Evolutionary conservation across 2,329 filamentous ascomycete genomes (phyloP).

Genomic region (Dendryphion nanum): DNA sequence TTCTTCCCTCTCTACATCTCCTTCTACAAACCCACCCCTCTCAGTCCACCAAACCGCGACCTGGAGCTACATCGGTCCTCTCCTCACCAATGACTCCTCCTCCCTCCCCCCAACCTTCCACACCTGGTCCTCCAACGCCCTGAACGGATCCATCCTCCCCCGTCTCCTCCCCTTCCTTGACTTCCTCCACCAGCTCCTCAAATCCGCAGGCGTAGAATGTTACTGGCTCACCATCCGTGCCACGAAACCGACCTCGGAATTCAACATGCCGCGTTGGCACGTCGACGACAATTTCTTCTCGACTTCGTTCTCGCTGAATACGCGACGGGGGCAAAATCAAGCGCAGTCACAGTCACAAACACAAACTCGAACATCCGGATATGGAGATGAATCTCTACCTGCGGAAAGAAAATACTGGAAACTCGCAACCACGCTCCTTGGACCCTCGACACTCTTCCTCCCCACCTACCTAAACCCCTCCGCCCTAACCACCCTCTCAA

Average conservation of each 20-base stretch:
- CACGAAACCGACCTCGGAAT: conserved; percentile 44
- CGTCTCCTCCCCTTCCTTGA: conserved; percentile 42
- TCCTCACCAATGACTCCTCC: conserved; percentile 9
- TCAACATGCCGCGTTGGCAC: conserved; percentile 50
- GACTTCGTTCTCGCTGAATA: conserved; percentile 3
- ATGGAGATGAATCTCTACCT: not conserved
- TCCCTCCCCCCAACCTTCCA: conserved; percentile 24
- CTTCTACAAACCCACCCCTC: not conserved
- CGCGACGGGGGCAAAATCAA: not conserved
- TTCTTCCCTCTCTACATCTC: not conserved
- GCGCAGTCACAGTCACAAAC: conserved; percentile 1
- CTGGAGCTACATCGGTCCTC: conserved; percentile 25
- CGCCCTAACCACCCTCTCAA: too few species aligned
- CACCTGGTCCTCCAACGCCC: conserved; percentile 38
- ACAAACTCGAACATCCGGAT: not conserved
- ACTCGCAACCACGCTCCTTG: conserved; percentile 48
- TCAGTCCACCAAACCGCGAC: conserved; percentile 17
- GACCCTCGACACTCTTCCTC: conserved; percentile 48
- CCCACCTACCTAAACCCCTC: too few species aligned
- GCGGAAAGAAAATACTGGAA: conserved; percentile 42
- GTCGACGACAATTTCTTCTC: conserved; percentile 51
- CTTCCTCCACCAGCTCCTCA: conserved; percentile 42
- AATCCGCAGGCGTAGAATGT: conserved; percentile 34
- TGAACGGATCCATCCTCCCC: conserved; percentile 36
- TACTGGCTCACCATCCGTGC: conserved; percentile 53